A percentile compares a stretch with the other conserved stretches of the same genome.
Evolutionary conservation across 202 grass and related monocot species (phyloP).

Genomic region (Panicum virgatum): DNA sequence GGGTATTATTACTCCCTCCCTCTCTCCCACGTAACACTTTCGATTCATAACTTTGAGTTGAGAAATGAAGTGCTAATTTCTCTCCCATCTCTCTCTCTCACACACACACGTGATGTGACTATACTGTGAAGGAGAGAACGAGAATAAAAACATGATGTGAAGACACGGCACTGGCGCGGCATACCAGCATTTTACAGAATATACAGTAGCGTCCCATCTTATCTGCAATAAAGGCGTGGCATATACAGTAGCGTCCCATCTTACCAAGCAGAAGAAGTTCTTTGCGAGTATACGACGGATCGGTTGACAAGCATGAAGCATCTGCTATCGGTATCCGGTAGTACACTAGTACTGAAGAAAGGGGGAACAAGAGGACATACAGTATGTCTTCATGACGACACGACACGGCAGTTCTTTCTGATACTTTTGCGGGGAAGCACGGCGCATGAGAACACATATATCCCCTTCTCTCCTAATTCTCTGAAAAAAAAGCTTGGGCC

Average conservation of each 20-base stretch:
- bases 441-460: background rate
- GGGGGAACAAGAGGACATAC: background rate
- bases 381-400: background rate
- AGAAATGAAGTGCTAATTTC: background rate
- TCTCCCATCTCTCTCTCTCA: background rate
- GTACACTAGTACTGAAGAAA: background rate
- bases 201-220: background rate
- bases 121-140: background rate
- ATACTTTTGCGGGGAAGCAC: background rate
- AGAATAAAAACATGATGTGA: background rate
- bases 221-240: background rate
- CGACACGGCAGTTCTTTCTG: background rate
- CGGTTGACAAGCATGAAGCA: background rate
- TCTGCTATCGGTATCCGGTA: background rate
- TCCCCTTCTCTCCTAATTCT: background rate
- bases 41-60: background rate
- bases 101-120: background rate
- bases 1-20: too few species aligned
- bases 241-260: background rate
- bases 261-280: background rate
- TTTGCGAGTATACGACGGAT: background rate
- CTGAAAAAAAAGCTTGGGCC: background rate
- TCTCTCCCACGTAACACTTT: too few species aligned
- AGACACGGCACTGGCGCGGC: background rate
- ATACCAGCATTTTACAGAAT: slow-evolving; percentile 5